Percentiles rank a stretch among this genome's conserved stretches.
Evolutionary conservation across 495 filamentous ascomycete genomes (phyloP).

Genomic region (Neurospora intermedia): DNA sequence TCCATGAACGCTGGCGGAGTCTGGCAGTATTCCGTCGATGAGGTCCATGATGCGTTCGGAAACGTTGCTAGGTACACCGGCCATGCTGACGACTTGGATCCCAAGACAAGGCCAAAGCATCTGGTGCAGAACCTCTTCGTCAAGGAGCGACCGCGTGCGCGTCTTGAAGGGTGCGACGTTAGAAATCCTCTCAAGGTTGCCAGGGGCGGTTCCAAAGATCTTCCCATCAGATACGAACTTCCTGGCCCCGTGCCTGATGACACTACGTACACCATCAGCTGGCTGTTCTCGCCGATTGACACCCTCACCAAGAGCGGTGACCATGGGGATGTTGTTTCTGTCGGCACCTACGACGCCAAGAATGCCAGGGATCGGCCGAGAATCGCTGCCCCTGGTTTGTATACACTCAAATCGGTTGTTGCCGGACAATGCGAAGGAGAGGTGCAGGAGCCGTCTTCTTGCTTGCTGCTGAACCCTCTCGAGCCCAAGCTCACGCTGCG

Average conservation of each 20-base stretch:
- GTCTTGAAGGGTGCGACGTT: slow-evolving; percentile 62
- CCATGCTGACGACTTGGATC: slow-evolving; percentile 52
- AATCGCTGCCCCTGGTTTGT: slow-evolving; percentile 73
- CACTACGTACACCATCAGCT: slow-evolving; percentile 49
- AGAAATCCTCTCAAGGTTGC: slow-evolving; percentile 72
- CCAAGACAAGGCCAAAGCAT: slow-evolving; percentile 43
- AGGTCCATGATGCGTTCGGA: slow-evolving; percentile 80
- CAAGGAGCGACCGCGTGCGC: slow-evolving; percentile 69
- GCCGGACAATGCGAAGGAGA: slow-evolving; percentile 79
- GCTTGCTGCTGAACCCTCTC: slow-evolving; percentile 78
- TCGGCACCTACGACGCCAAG: slow-evolving; percentile 43
- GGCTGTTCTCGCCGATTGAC: slow-evolving; percentile 58
- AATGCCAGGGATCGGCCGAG: slow-evolving; percentile 35
- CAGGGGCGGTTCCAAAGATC: slow-evolving; percentile 52
- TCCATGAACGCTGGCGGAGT: slow-evolving; percentile 63
- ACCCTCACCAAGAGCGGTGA: slow-evolving; percentile 53
- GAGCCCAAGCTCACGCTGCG: slow-evolving; percentile 67
- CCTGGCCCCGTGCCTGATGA: slow-evolving; percentile 45
- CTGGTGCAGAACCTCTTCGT: slow-evolving; percentile 72
- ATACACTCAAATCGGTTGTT: slow-evolving; percentile 65
- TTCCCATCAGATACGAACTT: slow-evolving; percentile 64
- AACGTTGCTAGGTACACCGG: slow-evolving; percentile 76
- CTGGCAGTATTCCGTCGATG: slow-evolving; percentile 85
- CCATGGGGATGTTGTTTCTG: slow-evolving; percentile 42
- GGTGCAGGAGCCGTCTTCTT: slow-evolving; percentile 83